A percentile compares a stretch with the other conserved stretches of the same genome.
These are phyloP conservation scores for Sporothrix phasma DNA, from an alignment of 2,329 filamentous ascomycete genomes.

Conservation along the genomic window DNA sequence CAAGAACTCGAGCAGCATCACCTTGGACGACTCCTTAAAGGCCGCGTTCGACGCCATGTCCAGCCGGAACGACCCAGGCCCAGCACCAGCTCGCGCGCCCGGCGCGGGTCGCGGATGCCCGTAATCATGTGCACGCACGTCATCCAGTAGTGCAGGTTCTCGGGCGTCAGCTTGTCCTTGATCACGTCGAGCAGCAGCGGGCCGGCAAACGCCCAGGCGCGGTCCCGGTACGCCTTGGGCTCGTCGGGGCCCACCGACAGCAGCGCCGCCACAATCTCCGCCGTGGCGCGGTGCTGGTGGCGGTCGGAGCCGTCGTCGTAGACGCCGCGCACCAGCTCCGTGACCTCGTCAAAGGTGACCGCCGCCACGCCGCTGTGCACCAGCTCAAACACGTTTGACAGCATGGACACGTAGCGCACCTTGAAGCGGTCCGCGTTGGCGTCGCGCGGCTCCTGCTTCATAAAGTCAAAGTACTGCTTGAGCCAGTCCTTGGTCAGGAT, in stretches of 20 bases:
- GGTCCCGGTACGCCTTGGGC: conserved; percentile 59
- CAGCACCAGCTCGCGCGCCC: conserved; percentile 76
- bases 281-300: conserved; percentile 90
- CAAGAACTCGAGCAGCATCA: conserved; percentile 78
- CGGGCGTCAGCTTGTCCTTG: conserved; percentile 83
- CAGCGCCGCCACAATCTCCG: conserved; percentile 83
- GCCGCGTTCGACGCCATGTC: conserved; percentile 94
- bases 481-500: conserved; percentile 80
- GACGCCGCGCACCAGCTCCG: conserved; percentile 64
- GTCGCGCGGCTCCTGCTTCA: conserved; percentile 26
- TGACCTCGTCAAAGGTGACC: conserved; percentile 78
- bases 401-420: conserved; percentile 74
- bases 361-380: conserved; percentile 70
- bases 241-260: conserved; percentile 73
- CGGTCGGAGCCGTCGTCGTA: conserved; percentile 94
- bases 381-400: conserved; percentile 84
- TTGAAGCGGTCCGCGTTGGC: conserved; percentile 58
- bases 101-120: conserved; percentile 80
- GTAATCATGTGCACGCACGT: conserved; percentile 85
- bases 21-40: conserved; percentile 97
- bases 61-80: conserved; percentile 75
- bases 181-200: conserved; percentile 81
- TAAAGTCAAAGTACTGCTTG: conserved; percentile 72
- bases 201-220: conserved; percentile 82
- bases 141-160: conserved; percentile 91